phyloP scores from a whole-genome alignment of 2,329 filamentous ascomycete genomes.

The Venturia oleaginea region DNA sequence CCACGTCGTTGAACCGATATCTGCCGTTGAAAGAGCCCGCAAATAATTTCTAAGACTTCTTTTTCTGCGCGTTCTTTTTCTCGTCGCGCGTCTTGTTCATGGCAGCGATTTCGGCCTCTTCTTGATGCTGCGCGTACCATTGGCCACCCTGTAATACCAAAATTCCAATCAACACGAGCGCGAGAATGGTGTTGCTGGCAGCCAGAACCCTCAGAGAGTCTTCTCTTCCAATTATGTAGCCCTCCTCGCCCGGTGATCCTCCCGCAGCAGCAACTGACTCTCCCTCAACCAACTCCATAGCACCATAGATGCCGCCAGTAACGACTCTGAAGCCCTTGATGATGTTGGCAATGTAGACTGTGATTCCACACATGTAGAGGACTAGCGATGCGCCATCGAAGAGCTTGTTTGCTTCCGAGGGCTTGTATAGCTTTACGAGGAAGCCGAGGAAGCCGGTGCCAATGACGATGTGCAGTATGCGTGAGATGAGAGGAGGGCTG shows the following conservation, averaged over 20 bases:
- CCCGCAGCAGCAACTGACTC: conserved; percentile 28
- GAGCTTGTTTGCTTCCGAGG: conserved; percentile 87
- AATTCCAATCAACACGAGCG: conserved; percentile 83
- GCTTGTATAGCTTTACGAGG: conserved; percentile 88
- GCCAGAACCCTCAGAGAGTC: conserved; percentile 85
- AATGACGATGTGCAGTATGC: conserved; percentile 90
- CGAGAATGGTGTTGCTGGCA: conserved; percentile 92
- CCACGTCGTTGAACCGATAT: not conserved
- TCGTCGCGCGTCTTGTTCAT: conserved; percentile 47
- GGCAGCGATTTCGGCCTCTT: conserved; percentile 66
- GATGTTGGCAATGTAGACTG: conserved; percentile 93
- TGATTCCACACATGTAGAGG: conserved; percentile 74
- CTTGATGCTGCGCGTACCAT: conserved; percentile 97
- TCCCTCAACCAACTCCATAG: conserved; percentile 29
- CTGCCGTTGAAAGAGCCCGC: not conserved
- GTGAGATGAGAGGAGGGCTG: conserved; percentile 82
- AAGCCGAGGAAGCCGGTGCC: conserved; percentile 80
- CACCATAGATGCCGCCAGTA: conserved; percentile 58
- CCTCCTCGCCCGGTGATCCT: conserved; percentile 27
- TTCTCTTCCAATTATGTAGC: conserved; percentile 68
- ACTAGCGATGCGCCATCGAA: conserved; percentile 72
- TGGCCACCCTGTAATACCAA: conserved; percentile 90
- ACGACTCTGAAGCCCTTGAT: conserved; percentile 87
- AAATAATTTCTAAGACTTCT: not conserved
- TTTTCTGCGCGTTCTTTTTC: conserved; percentile 30